Evolutionary conservation across 345 rosid species (phyloP), one percentile per base, ranked within the genome.

Genomic region (Camelina hispida): DNA sequence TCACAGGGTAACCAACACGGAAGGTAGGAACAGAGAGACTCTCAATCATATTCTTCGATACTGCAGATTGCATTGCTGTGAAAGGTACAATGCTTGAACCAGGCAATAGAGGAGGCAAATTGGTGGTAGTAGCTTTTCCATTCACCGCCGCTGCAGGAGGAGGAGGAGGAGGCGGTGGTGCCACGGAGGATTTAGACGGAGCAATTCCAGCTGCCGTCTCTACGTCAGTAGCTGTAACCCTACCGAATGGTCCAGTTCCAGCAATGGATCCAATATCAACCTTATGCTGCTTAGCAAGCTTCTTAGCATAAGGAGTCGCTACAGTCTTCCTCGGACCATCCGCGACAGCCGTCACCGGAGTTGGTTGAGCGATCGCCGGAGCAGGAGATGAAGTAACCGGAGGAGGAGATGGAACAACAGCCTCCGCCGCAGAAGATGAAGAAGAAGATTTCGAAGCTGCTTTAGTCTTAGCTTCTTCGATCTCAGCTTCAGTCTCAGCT

Each of bases 21-120:
- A 94, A 94, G 22, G 93, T 85, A 4, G 97, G 97, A 43, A 94
- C 97, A 0, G 87, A 82, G 79, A 92, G 97, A 77, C 97, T 89
- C 68, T 85, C 89, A 64, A 87, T 25, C 97, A 95, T 92, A 78
- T 92, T 92, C 79, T 89, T 95, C 0, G 97, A 89, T 3, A 92
- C 97, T 0, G 93, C 96, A 23, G 87, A 63, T 76, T 95, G 97
- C 97, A 95, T 90, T 59, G 97, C 67, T 8, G 97, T 88, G 82
- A 95, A 95, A 0, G 99, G 93, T 52, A 91, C 97, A 5, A 89
- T 71, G 2, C 84, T 86, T 9, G 99, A 84, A 34, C 86, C 97
- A 2, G 96, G 97, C 42, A 87, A 67, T 2, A 83, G 81, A 66
- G 84, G 80, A 55, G 77, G 59, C 70, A 25, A 78, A 59, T 59